A percentile compares a stretch with the other conserved stretches of the same genome.
Conservation (phyloP, 805 yeast genomes). For the Candida chilensis region DNA sequence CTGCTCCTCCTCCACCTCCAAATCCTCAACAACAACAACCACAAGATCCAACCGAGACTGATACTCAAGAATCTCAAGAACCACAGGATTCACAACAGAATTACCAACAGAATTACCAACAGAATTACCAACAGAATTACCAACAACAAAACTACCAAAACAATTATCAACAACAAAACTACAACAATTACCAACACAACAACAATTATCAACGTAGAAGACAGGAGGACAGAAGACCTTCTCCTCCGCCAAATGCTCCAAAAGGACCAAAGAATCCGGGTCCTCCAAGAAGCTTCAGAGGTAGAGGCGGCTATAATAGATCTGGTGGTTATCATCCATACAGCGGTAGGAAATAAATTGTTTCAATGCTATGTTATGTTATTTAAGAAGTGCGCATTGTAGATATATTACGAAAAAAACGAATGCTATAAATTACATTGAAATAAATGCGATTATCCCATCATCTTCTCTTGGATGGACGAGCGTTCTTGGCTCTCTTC, state of each 20-base stretch:
- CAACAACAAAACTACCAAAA: slow-evolving; percentile 11
- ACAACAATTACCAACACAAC: slow-evolving; percentile 7
- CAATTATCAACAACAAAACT: slow-evolving; percentile 7
- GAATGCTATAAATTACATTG: too few relatives aligned
- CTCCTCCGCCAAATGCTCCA: slow-evolving; percentile 29
- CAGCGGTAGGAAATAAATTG: too few relatives aligned
- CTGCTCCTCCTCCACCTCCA: slow-evolving; percentile 14
- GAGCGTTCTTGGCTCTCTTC: slow-evolving; percentile 75
- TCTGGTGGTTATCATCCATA: slow-evolving; percentile 35
- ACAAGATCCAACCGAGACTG: slow-evolving; percentile 5
- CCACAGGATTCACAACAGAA: slow-evolving; percentile 19
- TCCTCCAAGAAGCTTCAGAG: slow-evolving; percentile 19
- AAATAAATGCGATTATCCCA: too few relatives aligned
- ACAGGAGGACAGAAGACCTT: slow-evolving; percentile 10
- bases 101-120: slow-evolving; percentile 5
- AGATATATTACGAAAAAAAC: too few relatives aligned
- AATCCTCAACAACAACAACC: slow-evolving; percentile 16
- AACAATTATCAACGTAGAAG: slow-evolving; percentile 6
- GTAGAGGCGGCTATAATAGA: slow-evolving; percentile 13
- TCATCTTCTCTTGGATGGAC: slow-evolving; percentile 47
- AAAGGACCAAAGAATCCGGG: slow-evolving; percentile 41
- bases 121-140: slow-evolving; percentile 7
- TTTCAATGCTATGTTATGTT: too few relatives aligned
- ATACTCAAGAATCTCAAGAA: slow-evolving; percentile 10
- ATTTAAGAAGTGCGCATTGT: too few relatives aligned